Evolutionary conservation across 305 asterid genomes (phyloP), one percentile per base, ranked within the genome.

Genomic region (Andrographis paniculata): DNA sequence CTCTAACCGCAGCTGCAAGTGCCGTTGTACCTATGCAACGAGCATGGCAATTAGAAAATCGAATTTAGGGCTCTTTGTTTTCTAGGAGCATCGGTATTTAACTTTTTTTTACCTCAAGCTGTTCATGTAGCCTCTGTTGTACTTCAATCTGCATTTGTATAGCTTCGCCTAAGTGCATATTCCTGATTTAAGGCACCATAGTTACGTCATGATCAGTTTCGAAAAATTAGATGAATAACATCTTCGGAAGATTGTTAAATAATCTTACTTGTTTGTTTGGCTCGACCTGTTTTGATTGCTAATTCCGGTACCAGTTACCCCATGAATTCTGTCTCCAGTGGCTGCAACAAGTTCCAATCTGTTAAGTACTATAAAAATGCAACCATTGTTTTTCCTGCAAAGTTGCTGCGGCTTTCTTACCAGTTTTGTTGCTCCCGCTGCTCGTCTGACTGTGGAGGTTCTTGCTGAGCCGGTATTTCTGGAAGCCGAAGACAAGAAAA

Each of bases 401-500:
- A 52, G 48, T 36, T 11, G 1, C 3, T 50, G 58, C 38, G 48
- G 61, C 42, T 2, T 67, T 20, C 75, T 66, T 80, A 79, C 97
- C 62, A 40, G 93, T 47, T 80, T 82, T 92, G 69, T 52, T 76
- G 82, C 71, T 59, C 46, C 78, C 91, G 50, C 52, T 69, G 20
- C 61, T 77, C 17, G 93, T 69, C 60, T 84, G 99, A 56, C 81
- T 87, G 40, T 84, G 83, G 52, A 79, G 73, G 69, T 78, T 92
- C 62, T 92, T 92, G 60, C 99, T 79, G 61, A 87, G 93, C 55
- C 97, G 79, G 66, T 84, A 92, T 66, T 92, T 92, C 96, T 92
- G 94, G 53, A 41, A 62, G 48, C 52, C 56, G 45, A 65, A 66
- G 63, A 18, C 20, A 14, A 30, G 52, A 52, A 52, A 45, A 54